Evolutionary conservation across 768 basidiomycete genomes (phyloP).

Genomic region (Tulasnella sp.): DNA sequence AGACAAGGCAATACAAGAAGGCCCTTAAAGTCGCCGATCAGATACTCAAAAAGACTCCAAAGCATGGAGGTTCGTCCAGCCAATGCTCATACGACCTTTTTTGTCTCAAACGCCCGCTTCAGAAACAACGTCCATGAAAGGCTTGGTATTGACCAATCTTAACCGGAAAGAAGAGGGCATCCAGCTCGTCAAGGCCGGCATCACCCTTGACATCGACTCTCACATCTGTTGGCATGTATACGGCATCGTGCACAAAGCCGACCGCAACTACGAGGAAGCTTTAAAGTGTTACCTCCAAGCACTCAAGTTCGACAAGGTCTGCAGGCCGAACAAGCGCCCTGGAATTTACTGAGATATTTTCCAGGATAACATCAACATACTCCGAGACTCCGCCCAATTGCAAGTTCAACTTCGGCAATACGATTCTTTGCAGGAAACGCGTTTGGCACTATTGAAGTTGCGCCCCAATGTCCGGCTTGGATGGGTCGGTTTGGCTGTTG

Average conservation of each 20-base stretch:
- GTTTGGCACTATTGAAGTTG: constrained; percentile 70
- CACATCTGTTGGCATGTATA: constrained; percentile 99
- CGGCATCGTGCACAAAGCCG: constrained; percentile 88
- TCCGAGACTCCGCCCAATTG: constrained; percentile 84
- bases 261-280: constrained; percentile 93
- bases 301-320: constrained; percentile 80
- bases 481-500: constrained; percentile 87
- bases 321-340: constrained; percentile 28
- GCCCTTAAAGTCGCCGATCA: constrained; percentile 86
- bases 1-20: constrained; percentile 82
- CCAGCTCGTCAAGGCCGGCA: constrained; percentile 78
- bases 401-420: constrained; percentile 83
- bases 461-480: constrained; percentile 80
- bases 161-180: constrained; percentile 76
- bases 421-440: constrained; percentile 72
- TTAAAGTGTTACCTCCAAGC: constrained; percentile 90
- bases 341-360: background rate
- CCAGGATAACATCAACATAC: constrained; percentile 90
- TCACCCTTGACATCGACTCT: constrained; percentile 73
- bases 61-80: constrained; percentile 79
- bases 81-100: background rate
- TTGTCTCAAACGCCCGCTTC: constrained; percentile 18
- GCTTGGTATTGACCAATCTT: constrained; percentile 77
- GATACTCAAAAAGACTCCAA: constrained; percentile 91
- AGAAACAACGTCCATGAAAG: constrained; percentile 98